Percentiles rank a stretch among this genome's conserved stretches.
phyloP scores from a whole-genome alignment of 352 stramenopile genomes.

The Phytopythium oedochilum region DNA sequence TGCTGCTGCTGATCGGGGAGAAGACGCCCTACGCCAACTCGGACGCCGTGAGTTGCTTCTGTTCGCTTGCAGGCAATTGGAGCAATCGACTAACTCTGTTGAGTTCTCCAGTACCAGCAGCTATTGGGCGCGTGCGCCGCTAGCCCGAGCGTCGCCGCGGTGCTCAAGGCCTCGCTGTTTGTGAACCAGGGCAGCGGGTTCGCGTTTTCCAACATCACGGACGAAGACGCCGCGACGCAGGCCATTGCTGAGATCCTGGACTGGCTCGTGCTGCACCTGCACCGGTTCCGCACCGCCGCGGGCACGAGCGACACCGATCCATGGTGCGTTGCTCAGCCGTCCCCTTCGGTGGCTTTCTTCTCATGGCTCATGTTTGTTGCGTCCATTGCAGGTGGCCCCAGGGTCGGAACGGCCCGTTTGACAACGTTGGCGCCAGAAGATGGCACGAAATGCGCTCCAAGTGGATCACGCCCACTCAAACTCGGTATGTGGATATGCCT shows the following conservation, averaged over 20 bases:
- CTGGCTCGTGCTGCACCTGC: constrained; percentile 79
- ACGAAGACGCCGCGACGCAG: constrained; percentile 86
- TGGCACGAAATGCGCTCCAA: constrained; percentile 70
- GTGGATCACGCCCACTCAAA: constrained; percentile 71
- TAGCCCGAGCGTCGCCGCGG: constrained; percentile 8
- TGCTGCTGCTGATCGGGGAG: constrained; percentile 63
- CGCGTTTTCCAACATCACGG: constrained; percentile 86
- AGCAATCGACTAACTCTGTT: too few relatives aligned
- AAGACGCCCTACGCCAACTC: constrained; percentile 60
- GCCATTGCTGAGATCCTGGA: constrained; percentile 82
- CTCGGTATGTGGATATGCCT: constrained; percentile 33
- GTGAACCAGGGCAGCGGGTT: constrained; percentile 75
- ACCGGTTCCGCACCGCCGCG: constrained; percentile 73
- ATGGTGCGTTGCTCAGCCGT: constrained; percentile 26
- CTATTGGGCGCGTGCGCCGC: constrained; percentile 31
- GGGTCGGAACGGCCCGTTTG: constrained; percentile 82
- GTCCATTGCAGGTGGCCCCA: constrained; percentile 59
- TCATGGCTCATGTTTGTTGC: neutral
- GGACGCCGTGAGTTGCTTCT: constrained; percentile 37
- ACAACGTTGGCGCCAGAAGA: constrained; percentile 68
- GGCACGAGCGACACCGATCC: constrained; percentile 76
- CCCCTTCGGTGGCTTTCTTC: too few relatives aligned
- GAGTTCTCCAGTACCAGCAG: constrained; percentile 53
- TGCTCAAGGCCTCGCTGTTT: constrained; percentile 49
- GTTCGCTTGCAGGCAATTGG: too few relatives aligned